Percentiles rank a stretch among this genome's conserved stretches.
Conservation (phyloP, 352 stramenopile species). For the Globisporangium perplexum region DNA sequence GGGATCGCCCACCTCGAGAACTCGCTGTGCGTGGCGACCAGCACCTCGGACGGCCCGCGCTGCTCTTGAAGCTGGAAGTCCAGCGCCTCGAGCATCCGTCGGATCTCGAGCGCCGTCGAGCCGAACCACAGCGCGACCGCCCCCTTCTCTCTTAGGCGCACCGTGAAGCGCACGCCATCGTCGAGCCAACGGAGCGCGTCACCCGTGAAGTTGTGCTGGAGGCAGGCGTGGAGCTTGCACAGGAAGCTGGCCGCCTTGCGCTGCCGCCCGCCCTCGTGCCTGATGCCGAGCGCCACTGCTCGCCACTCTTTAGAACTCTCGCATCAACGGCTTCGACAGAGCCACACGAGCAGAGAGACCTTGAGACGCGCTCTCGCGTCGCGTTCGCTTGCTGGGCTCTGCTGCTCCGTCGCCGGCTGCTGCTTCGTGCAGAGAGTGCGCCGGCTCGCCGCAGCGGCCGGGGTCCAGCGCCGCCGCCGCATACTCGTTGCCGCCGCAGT, state of each 20-base stretch:
- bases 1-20: constrained; percentile 3
- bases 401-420: background rate
- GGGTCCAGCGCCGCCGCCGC: background rate
- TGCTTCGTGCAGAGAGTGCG: background rate
- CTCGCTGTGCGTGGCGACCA: constrained; percentile 2
- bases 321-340: too few species aligned
- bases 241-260: constrained; percentile 1
- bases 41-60: background rate
- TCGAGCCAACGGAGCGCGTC: constrained; percentile 4
- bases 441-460: too few species aligned
- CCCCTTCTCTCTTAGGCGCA: background rate
- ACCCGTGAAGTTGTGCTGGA: background rate
- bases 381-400: background rate
- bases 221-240: constrained; percentile 4
- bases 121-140: constrained; percentile 1
- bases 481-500: background rate
- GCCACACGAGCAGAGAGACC: background rate
- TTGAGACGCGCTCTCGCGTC: background rate
- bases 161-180: constrained; percentile 2
- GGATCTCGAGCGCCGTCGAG: background rate
- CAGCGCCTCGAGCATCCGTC: constrained; percentile 2
- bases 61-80: constrained; percentile 4
- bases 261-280: background rate
- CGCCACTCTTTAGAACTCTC: background rate
- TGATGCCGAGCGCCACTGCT: background rate